Percentiles rank a stretch among this genome's conserved stretches.
Evolutionary conservation across 1,284 basidiomycete species (phyloP).

Genomic region (Crucibulum cyathiforme): DNA sequence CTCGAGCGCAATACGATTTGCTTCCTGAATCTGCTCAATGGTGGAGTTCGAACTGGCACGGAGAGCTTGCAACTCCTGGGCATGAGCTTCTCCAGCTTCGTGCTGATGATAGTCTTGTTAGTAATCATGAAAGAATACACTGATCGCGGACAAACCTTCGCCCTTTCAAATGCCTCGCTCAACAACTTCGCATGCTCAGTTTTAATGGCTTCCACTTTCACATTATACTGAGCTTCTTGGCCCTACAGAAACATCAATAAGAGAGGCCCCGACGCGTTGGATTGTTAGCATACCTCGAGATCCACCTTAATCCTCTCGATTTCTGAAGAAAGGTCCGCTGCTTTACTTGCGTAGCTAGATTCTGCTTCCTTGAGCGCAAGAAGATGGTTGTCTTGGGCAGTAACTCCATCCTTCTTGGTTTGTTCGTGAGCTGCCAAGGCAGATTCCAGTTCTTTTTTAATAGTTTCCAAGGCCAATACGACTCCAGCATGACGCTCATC

Average conservation of each 20-base stretch:
- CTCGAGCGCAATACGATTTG: slow-evolving; percentile 65
- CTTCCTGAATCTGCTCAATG: slow-evolving; percentile 69
- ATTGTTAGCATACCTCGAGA: slow-evolving; percentile 58
- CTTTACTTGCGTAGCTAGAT: slow-evolving; percentile 49
- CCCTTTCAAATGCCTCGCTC: slow-evolving; percentile 74
- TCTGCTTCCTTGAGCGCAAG: slow-evolving; percentile 58
- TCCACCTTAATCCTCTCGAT: slow-evolving; percentile 62
- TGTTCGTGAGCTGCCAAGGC: slow-evolving; percentile 55
- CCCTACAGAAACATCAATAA: slow-evolving; percentile 45
- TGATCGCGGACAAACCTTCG: slow-evolving; percentile 60
- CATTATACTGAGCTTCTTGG: slow-evolving; percentile 72
- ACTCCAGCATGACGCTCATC: slow-evolving; percentile 53
- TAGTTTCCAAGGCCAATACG: slow-evolving; percentile 48
- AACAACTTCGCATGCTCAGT: slow-evolving; percentile 70
- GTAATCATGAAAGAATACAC: slow-evolving; percentile 5
- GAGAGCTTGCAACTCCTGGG: slow-evolving; percentile 72
- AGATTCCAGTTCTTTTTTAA: slow-evolving; percentile 53
- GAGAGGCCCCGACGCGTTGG: slow-evolving; percentile 2
- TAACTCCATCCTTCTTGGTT: slow-evolving; percentile 48
- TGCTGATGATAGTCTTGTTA: slow-evolving; percentile 44
- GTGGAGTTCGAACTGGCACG: slow-evolving; percentile 69
- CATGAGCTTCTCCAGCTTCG: slow-evolving; percentile 70
- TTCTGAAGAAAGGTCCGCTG: slow-evolving; percentile 65
- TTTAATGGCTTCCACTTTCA: slow-evolving; percentile 70
- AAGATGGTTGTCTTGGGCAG: slow-evolving; percentile 53